Evolutionary conservation across 2,329 filamentous ascomycete species (phyloP).

Genomic region (Berkeleyomyces rouxiae): DNA sequence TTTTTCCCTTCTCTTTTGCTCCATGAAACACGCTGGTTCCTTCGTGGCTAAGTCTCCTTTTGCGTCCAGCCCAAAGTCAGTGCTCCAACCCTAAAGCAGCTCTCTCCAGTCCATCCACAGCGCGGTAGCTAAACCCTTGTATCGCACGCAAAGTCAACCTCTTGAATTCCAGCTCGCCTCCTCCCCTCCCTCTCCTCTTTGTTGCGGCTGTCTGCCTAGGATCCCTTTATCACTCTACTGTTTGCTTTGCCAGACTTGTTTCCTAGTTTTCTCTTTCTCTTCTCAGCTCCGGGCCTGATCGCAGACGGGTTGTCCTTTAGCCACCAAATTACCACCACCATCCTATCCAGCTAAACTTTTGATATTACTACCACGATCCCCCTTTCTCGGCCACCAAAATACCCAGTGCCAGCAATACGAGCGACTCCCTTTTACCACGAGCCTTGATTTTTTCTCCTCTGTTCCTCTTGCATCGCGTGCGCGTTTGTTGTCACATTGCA

Average conservation of each 20-base stretch:
- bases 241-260: neutral
- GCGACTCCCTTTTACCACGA: neutral
- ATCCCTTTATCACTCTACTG: neutral
- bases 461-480: neutral
- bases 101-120: neutral
- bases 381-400: neutral
- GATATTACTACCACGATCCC: neutral
- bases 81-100: neutral
- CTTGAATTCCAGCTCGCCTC: neutral
- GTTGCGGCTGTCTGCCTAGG: neutral
- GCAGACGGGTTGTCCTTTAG: slow-evolving; percentile 1
- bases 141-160: neutral
- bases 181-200: neutral
- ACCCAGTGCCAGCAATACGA: neutral
- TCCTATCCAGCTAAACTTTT: neutral
- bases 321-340: neutral
- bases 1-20: neutral
- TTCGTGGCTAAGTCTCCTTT: neutral
- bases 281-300: neutral
- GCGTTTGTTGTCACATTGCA: neutral
- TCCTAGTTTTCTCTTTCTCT: neutral
- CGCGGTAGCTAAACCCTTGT: neutral
- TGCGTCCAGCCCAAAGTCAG: neutral
- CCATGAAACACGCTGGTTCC: neutral
- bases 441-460: neutral